A percentile compares a stretch with the other conserved stretches of the same genome.
phyloP scores from a whole-genome alignment of 768 basidiomycete genomes.

The Mrakia frigida region DNA sequence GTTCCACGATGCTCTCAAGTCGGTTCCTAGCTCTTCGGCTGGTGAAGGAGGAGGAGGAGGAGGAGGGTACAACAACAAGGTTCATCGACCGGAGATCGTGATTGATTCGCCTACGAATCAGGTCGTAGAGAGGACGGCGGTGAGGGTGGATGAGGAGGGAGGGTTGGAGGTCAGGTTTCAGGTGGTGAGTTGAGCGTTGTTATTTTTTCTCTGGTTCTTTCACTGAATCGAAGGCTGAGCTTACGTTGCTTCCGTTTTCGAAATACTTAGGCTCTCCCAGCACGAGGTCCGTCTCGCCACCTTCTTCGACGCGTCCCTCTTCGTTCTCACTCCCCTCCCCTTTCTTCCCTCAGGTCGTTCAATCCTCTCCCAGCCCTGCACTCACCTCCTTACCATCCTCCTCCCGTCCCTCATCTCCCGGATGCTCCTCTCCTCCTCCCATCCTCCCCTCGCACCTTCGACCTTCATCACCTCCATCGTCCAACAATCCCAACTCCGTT shows the following conservation, averaged over 20 bases:
- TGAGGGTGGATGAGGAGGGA: neutral
- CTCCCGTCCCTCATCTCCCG: neutral
- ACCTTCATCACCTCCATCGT: neutral
- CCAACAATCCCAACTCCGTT: neutral
- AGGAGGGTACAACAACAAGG: conserved; percentile 1
- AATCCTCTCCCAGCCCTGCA: neutral
- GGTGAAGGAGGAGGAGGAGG: neutral
- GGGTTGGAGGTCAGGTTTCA: conserved; percentile 4
- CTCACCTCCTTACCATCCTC: neutral
- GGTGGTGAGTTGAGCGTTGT: neutral
- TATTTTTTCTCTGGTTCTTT: neutral
- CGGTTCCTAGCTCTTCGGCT: neutral
- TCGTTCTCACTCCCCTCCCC: neutral
- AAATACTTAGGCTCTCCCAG: neutral
- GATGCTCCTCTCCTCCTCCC: neutral
- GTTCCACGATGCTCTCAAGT: conserved; percentile 3
- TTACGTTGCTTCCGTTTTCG: neutral
- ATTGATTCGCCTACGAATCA: neutral
- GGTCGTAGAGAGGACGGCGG: neutral
- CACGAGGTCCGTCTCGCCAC: neutral
- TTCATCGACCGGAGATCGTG: neutral
- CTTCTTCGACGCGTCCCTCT: neutral
- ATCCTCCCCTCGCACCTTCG: neutral
- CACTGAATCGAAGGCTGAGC: neutral
- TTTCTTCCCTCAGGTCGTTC: neutral